A percentile compares a stretch with the other conserved stretches of the same genome.
Conservation (phyloP, 768 basidiomycete species). For the Bullera alba region DNA sequence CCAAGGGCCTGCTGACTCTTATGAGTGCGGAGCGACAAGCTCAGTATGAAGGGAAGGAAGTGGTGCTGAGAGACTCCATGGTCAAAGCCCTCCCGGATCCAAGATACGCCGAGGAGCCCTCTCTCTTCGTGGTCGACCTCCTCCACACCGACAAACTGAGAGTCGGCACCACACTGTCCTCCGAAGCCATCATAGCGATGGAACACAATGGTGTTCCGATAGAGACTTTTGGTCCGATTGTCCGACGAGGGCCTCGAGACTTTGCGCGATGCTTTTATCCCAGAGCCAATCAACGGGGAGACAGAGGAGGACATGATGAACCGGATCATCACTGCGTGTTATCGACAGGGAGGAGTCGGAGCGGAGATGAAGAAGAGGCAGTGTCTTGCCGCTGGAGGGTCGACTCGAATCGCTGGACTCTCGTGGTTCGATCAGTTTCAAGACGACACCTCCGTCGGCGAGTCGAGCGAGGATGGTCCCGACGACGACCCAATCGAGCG, state of each 20-base stretch:
- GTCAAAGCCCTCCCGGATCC: conserved; percentile 19
- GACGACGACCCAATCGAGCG: background rate
- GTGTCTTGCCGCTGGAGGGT: conserved; percentile 9
- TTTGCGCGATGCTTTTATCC: conserved; percentile 10
- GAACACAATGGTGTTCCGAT: conserved; percentile 22
- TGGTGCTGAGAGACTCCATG: conserved; percentile 33
- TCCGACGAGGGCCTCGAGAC: conserved; percentile 12
- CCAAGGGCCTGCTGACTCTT: conserved; percentile 32
- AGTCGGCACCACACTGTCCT: conserved; percentile 15
- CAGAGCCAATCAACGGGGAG: conserved; percentile 8
- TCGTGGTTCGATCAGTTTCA: background rate
- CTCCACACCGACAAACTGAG: conserved; percentile 19
- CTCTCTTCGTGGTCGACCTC: conserved; percentile 19
- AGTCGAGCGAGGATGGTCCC: background rate
- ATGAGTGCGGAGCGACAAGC: conserved; percentile 20
- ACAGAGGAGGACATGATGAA: conserved; percentile 9
- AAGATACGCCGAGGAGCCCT: conserved; percentile 14
- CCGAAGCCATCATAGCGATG: conserved; percentile 30
- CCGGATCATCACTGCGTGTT: conserved; percentile 13
- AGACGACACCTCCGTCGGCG: background rate
- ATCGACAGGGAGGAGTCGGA: conserved; percentile 23
- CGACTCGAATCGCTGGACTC: conserved; percentile 18
- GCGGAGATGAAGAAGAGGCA: conserved; percentile 21
- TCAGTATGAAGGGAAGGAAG: conserved; percentile 15
- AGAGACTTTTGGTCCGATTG: conserved; percentile 12